Evolutionary conservation across 495 filamentous ascomycete species (phyloP).

Genomic region (Trichoderma virens): DNA sequence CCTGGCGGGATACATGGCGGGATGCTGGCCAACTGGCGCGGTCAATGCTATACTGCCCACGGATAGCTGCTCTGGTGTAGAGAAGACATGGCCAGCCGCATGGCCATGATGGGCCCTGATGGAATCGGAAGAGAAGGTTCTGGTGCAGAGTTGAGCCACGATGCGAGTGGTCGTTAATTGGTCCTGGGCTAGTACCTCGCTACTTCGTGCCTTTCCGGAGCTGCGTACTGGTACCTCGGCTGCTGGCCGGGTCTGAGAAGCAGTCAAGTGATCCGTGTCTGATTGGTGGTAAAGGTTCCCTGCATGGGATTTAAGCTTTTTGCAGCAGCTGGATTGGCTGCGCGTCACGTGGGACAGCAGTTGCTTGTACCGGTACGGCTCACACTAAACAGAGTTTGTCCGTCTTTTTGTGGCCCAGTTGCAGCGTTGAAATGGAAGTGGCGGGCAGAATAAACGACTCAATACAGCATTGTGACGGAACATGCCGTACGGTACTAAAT

Average conservation of each 20-base stretch:
- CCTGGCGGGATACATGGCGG: neutral
- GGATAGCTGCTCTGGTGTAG: neutral
- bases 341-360: neutral
- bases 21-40: neutral
- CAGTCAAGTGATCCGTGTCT: neutral
- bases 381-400: too few species aligned
- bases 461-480: too few species aligned
- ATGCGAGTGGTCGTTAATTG: neutral
- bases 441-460: too few species aligned
- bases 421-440: too few species aligned
- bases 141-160: neutral
- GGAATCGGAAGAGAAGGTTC: neutral
- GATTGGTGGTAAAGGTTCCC: neutral
- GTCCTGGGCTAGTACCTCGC: neutral
- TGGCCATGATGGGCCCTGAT: slow-evolving; percentile 1
- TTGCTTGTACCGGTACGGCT: neutral
- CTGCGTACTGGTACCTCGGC: neutral
- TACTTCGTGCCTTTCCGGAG: neutral
- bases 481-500: too few species aligned
- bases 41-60: neutral
- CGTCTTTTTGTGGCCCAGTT: too few species aligned
- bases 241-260: neutral
- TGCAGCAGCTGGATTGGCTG: neutral
- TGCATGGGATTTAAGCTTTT: neutral
- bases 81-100: slow-evolving; percentile 1